These are phyloP conservation scores for Coemansia sp. DNA, from an alignment of 192 early-diverging fungal species.

Conservation along the genomic window DNA sequence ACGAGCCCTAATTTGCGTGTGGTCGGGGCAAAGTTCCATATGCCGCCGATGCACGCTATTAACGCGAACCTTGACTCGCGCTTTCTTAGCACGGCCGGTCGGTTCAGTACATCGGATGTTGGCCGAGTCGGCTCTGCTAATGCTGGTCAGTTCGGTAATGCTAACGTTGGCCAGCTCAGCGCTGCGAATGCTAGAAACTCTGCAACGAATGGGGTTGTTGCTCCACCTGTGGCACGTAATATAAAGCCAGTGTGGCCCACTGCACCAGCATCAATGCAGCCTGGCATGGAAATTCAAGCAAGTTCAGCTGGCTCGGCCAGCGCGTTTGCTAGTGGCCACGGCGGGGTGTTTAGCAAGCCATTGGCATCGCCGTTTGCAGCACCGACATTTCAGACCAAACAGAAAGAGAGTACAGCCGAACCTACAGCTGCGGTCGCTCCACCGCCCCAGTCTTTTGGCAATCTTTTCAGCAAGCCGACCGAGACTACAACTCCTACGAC, in stretches of 20 bases:
- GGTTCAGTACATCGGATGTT: background rate
- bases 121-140: no score
- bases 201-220: background rate
- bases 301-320: slow-evolving; percentile 18
- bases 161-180: no score
- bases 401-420: background rate
- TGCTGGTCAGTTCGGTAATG: no score
- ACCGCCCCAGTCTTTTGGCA: background rate
- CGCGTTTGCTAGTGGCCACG: slow-evolving; percentile 27
- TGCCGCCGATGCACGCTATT: slow-evolving; percentile 38
- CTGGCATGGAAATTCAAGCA: background rate
- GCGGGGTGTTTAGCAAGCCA: slow-evolving; percentile 7
- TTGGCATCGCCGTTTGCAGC: background rate
- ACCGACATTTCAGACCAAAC: background rate
- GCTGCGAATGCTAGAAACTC: no score
- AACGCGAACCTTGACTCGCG: slow-evolving; percentile 22
- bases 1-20: slow-evolving; percentile 27
- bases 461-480: background rate
- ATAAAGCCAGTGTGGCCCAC: background rate
- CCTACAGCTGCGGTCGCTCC: background rate
- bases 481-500: background rate
- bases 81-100: slow-evolving; percentile 10
- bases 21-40: slow-evolving; percentile 40
- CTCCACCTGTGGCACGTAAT: background rate
- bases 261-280: background rate